Evolutionary conservation across 306 rosid species (phyloP).

Genomic region (Arachis stenosperma): DNA sequence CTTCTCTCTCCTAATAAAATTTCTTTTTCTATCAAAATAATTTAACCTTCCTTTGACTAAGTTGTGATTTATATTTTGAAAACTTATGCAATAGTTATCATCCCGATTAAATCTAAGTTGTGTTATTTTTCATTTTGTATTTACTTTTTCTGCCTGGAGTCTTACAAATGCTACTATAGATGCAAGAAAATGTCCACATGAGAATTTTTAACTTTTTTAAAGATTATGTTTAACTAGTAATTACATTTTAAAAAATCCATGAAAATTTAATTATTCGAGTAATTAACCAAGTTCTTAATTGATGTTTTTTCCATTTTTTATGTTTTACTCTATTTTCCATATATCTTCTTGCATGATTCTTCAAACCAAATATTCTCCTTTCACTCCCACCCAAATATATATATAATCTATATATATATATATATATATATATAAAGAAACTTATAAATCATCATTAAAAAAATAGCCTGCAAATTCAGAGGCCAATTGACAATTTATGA

Average conservation of each 20-base stretch:
- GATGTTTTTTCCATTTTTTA: too few species aligned
- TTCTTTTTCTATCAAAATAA: neutral
- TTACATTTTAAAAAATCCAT: neutral
- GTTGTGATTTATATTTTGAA: conserved; percentile 1
- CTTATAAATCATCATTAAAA: conserved; percentile 15
- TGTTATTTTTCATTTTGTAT: conserved; percentile 12
- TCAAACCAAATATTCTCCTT: too few species aligned
- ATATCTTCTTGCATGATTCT: too few species aligned
- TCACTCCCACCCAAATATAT: too few species aligned
- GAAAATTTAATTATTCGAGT: conserved; percentile 29
- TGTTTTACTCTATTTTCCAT: too few species aligned
- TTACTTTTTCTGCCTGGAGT: conserved; percentile 3
- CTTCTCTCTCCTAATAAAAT: too few species aligned
- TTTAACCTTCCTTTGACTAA: neutral
- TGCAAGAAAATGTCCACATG: conserved; percentile 18
- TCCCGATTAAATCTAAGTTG: conserved; percentile 13
- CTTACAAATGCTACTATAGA: neutral
- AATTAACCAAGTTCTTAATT: neutral
- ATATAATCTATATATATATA: too few species aligned
- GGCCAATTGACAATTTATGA: conserved; percentile 1
- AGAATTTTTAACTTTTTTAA: conserved; percentile 24
- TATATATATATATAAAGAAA: too few species aligned
- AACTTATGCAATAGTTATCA: neutral
- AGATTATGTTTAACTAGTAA: neutral
- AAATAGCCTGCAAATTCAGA: conserved; percentile 22